Evolutionary conservation across 2,329 filamentous ascomycete species (phyloP), one percentile per base, ranked within the genome.

Genomic region (Colletotrichum viniferum): DNA sequence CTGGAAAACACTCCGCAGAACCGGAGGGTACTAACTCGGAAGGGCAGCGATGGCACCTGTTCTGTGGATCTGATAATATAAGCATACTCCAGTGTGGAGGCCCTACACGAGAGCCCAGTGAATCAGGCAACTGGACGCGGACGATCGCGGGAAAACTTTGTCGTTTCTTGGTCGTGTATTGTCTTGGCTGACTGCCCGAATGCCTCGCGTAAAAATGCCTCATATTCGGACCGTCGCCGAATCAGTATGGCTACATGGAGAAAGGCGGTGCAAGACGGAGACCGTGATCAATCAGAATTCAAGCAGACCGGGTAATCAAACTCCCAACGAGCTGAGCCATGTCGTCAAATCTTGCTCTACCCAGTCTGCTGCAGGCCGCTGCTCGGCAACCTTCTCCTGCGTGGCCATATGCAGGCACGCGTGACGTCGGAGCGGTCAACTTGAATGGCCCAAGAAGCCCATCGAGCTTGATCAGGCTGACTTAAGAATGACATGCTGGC

Each of bases 131-230:
- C 55, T 36, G 14, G 21, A 55, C 28, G 18, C 64, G 48, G 48
- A 24, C 21, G 48, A 67, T 67, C 48, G 48, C 43, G 30, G 48
- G 55, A 67, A 56, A 67, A 58, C 43, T 67, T 65, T 43, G 38
- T 32, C 38, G 63, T 32, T 65, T 34, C 63, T 32, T 52, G 24
- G 58, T 24, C 26, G 24, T 26, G 26, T 58, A 58, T 58, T 58
- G 55, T 58, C 55, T 58, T 58, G 55, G 55, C 55, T 58, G 55
- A 58, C 43, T 16, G 55, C 26, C 24, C 21, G 24, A 58, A 24
- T 58, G 55, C 55, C 24, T 58, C 55, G 55, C 55, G 55, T 58
- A 58, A 58, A 58, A 71, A 71, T 68, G 65, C 69, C 69, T 71
- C 69, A 71, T 71, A 58, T 16, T 48, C 36, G 67, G 56, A 43